These are phyloP conservation scores for Penicillium oxalicum DNA, from an alignment of 2,329 filamentous ascomycete genomes.

Conservation along the genomic window DNA sequence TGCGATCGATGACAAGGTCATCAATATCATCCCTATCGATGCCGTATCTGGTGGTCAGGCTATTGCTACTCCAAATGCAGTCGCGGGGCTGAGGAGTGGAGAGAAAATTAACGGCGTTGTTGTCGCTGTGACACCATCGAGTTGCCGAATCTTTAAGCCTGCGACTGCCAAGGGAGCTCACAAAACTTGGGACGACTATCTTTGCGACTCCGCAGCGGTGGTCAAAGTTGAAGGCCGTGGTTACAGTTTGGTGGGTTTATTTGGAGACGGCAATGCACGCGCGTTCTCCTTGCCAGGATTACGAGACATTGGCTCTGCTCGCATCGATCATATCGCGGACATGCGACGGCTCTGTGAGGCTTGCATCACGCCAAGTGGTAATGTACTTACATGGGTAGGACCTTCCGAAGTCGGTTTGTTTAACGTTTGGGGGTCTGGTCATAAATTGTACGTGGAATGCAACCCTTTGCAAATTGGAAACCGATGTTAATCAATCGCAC, in stretches of 20 bases:
- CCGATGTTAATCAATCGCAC: slow-evolving; percentile 14
- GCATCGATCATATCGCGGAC: slow-evolving; percentile 64
- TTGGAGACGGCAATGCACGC: slow-evolving; percentile 72
- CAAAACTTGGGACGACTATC: slow-evolving; percentile 74
- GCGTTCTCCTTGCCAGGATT: slow-evolving; percentile 83
- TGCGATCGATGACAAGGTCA: slow-evolving; percentile 61
- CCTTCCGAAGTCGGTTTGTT: slow-evolving; percentile 78
- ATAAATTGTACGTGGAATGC: slow-evolving; percentile 50
- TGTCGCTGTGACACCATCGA: slow-evolving; percentile 66
- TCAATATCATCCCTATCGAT: slow-evolving; percentile 74
- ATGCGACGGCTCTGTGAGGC: slow-evolving; percentile 63
- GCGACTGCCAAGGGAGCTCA: slow-evolving; percentile 82
- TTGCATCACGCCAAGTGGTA: slow-evolving; percentile 68
- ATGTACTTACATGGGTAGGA: slow-evolving; percentile 81
- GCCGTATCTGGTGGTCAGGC: slow-evolving; percentile 71
- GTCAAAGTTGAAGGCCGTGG: slow-evolving; percentile 69
- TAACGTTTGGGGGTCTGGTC: slow-evolving; percentile 76
- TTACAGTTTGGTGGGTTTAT: slow-evolving; percentile 73
- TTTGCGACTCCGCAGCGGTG: slow-evolving; percentile 76
- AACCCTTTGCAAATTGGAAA: background rate
- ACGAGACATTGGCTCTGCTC: slow-evolving; percentile 69
- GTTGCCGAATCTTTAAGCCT: slow-evolving; percentile 83
- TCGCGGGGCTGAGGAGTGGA: slow-evolving; percentile 71
- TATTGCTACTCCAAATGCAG: slow-evolving; percentile 64
- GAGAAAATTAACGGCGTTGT: slow-evolving; percentile 71